Evolutionary conservation across 495 filamentous ascomycete genomes (phyloP), one percentile per base, ranked within the genome.

Genomic region (Penicillium paradoxum): DNA sequence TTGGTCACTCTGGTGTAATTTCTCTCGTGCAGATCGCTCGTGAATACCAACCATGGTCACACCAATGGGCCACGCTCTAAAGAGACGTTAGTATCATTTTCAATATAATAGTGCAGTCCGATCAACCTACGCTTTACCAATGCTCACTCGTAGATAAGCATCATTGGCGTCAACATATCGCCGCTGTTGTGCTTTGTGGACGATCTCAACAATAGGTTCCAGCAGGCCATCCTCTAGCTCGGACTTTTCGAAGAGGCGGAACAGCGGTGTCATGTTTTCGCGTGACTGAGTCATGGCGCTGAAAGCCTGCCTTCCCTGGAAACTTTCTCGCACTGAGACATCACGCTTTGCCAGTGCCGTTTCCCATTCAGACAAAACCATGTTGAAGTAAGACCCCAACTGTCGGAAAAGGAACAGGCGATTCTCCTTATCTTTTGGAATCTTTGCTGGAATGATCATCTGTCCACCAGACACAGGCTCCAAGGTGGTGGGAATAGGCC

Each of bases 11-110:
- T 91, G 82, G 64, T 97, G 91, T 41, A 98, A 75, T 73, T 97
- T 97, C 72, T 98, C 93, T 33, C 93, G 81, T 6, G 93, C 92
- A 40, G 84, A 90, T 55, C 93, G 84, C 73, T 97, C 93, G 81
- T 98, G 93, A 63, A 98, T 98, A 77, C 93, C 93, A 56, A 98
- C 93, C 93, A 97, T 97, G 60, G 93, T 98, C 25, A 98, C 93
- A 72, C 93, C 93, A 66, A 98, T 98, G 24, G 93, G 93, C 93
- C 93, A 98, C 19, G 93, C 93, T 55, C 79, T 82, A 51, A 22
- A 48, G 13, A 3, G 4, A 14, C 4, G 45, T 70, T 53, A 69
- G 66, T 17, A 53, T 44, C 27, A 3, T 6, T 36, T 3, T 33
- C 33, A 39, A 17, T 39, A 6, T 42, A 55, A 25, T 4, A 17